These are phyloP conservation scores for Penicillium sp. DNA, from an alignment of 2,329 filamentous ascomycete genomes.

Conservation along the genomic window DNA sequence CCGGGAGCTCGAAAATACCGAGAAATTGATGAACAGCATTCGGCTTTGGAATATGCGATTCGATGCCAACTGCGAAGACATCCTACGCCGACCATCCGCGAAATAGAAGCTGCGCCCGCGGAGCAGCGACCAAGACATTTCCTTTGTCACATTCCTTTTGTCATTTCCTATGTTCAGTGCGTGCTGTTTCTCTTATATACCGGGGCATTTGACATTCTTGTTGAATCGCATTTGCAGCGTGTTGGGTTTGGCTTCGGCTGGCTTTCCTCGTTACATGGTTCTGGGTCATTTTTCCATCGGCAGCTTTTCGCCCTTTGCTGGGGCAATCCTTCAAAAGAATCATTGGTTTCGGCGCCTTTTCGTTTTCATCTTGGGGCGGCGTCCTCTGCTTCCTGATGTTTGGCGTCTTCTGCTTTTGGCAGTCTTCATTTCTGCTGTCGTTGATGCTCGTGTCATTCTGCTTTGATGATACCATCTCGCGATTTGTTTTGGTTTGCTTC, in stretches of 20 bases:
- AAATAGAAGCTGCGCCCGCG: conserved; percentile 22
- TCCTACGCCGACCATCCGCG: conserved; percentile 55
- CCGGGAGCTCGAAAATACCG: conserved; percentile 79
- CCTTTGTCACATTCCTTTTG: conserved; percentile 4
- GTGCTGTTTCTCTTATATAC: conserved; percentile 9
- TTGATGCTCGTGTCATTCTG: conserved; percentile 27
- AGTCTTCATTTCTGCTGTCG: conserved; percentile 9
- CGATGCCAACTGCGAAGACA: conserved; percentile 90
- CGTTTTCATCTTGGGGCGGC: conserved; percentile 23
- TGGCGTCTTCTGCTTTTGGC: conserved; percentile 24
- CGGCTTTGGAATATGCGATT: conserved; percentile 89
- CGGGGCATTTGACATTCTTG: conserved; percentile 18
- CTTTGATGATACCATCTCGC: conserved; percentile 38
- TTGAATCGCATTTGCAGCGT: conserved; percentile 35
- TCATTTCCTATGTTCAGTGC: conserved; percentile 6
- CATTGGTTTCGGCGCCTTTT: conserved; percentile 20
- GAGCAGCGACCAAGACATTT: background rate
- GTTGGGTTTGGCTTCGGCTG: conserved; percentile 30
- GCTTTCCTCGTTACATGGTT: conserved; percentile 23
- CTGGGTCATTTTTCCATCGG: conserved; percentile 17
- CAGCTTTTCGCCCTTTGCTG: conserved; percentile 4
- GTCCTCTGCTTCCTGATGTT: conserved; percentile 21
- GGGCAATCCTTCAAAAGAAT: conserved; percentile 15
- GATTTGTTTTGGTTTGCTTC: conserved; percentile 15
- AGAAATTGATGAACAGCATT: conserved; percentile 86